phyloP scores from a whole-genome alignment of 805 yeast genomes.

The Deakozyma indianensis region DNA sequence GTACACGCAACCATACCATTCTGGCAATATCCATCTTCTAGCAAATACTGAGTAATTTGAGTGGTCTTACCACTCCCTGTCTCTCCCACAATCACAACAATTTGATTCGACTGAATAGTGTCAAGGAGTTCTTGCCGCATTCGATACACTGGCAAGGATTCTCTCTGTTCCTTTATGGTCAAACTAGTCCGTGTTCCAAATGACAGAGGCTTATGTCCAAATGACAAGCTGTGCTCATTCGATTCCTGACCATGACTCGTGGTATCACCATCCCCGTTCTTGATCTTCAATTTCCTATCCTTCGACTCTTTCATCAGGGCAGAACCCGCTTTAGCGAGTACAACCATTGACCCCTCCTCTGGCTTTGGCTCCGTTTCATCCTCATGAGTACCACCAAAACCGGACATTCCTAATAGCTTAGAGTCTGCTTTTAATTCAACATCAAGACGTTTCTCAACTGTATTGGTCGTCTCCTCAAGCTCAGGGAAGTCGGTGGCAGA shows the following conservation, averaged over 20 bases:
- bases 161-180: constrained; percentile 42
- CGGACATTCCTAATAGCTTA: constrained; percentile 30
- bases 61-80: constrained; percentile 97
- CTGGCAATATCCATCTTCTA: constrained; percentile 53
- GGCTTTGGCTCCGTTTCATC: background rate
- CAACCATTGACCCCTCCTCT: background rate
- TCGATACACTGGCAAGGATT: constrained; percentile 56
- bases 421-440: constrained; percentile 33
- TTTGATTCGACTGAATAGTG: constrained; percentile 60
- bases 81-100: constrained; percentile 78
- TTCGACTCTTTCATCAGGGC: background rate
- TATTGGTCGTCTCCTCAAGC: constrained; percentile 27
- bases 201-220: constrained; percentile 7
- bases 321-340: background rate
- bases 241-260: background rate
- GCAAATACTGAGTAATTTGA: constrained; percentile 69
- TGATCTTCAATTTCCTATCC: background rate
- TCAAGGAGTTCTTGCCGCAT: constrained; percentile 43
- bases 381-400: background rate
- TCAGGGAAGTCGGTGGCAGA: constrained; percentile 59
- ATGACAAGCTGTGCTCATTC: background rate
- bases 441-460: constrained; percentile 22
- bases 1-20: constrained; percentile 44
- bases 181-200: constrained; percentile 26
- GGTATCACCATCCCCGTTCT: background rate